A percentile compares a stretch with the other conserved stretches of the same genome.
Evolutionary conservation across 78 protist species (phyloP).

Genomic region (Blattamonas nauphoetae): DNA sequence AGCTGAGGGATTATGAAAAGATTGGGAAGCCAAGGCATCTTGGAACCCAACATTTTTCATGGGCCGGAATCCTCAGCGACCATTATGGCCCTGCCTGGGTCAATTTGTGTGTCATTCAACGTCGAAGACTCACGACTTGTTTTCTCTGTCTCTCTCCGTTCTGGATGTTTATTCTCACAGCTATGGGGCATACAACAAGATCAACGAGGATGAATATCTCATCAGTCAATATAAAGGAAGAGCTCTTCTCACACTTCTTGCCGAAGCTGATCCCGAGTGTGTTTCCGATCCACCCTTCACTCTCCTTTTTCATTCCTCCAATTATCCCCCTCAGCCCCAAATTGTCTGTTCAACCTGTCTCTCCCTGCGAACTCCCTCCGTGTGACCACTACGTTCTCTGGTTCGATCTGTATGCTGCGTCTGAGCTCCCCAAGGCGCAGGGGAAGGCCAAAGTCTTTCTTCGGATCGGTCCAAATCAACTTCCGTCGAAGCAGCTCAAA

Average conservation of each 20-base stretch:
- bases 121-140: background rate
- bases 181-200: background rate
- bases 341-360: background rate
- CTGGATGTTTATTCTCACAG: background rate
- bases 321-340: too few species aligned
- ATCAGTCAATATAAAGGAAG: background rate
- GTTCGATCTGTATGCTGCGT: background rate
- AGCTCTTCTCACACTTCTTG: background rate
- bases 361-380: constrained; percentile 1
- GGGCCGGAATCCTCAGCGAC: background rate
- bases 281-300: too few species aligned
- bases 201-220: background rate
- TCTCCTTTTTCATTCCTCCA: too few species aligned
- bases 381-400: background rate
- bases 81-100: constrained; percentile 1
- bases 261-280: background rate
- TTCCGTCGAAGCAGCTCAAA: background rate
- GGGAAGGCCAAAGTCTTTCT: background rate
- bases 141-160: background rate
- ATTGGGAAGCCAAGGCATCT: background rate
- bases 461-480: background rate
- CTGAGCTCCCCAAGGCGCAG: background rate
- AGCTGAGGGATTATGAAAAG: background rate
- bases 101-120: background rate
- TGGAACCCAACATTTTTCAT: background rate